Conservation (phyloP, 2,329 filamentous ascomycete species). For the Calcarisporium arbuscula region DNA sequence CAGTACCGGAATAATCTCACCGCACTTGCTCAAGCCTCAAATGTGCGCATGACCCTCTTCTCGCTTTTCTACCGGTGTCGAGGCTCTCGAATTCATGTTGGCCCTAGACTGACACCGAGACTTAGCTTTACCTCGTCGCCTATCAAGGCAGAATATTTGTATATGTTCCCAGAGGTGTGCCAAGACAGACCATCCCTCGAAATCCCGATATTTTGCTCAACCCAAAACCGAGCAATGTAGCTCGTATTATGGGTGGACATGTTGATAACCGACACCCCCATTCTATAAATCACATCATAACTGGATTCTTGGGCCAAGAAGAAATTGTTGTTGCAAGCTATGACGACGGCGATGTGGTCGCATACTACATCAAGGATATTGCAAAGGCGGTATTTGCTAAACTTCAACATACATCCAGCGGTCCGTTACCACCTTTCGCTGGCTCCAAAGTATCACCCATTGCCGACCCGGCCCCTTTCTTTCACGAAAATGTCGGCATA, state of each 20-base stretch:
- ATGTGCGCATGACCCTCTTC: slow-evolving; percentile 29
- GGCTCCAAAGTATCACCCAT: slow-evolving; percentile 1
- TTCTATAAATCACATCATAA: slow-evolving; percentile 61
- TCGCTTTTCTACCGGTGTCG: background rate
- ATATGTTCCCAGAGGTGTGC: slow-evolving; percentile 42
- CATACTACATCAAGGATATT: slow-evolving; percentile 57
- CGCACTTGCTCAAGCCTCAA: slow-evolving; percentile 50
- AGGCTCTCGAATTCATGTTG: slow-evolving; percentile 3
- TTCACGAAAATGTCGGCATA: slow-evolving; percentile 66
- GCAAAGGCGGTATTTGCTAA: slow-evolving; percentile 33
- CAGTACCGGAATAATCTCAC: slow-evolving; percentile 49
- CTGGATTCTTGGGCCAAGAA: slow-evolving; percentile 61
- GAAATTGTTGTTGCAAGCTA: slow-evolving; percentile 64
- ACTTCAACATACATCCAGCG: slow-evolving; percentile 2
- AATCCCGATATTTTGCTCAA: slow-evolving; percentile 45
- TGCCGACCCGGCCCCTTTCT: slow-evolving; percentile 43
- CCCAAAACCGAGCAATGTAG: slow-evolving; percentile 34
- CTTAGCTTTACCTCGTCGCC: slow-evolving; percentile 54
- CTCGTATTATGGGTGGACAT: slow-evolving; percentile 39
- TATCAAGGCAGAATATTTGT: slow-evolving; percentile 52
- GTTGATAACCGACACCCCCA: slow-evolving; percentile 49
- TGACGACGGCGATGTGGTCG: slow-evolving; percentile 70
- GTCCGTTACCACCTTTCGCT: too few relatives aligned
- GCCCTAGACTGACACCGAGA: too few relatives aligned
- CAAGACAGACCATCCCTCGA: slow-evolving; percentile 39